These are phyloP conservation scores for Citrullus colocynthis DNA, from an alignment of 306 rosid genomes.

Conservation along the genomic window DNA sequence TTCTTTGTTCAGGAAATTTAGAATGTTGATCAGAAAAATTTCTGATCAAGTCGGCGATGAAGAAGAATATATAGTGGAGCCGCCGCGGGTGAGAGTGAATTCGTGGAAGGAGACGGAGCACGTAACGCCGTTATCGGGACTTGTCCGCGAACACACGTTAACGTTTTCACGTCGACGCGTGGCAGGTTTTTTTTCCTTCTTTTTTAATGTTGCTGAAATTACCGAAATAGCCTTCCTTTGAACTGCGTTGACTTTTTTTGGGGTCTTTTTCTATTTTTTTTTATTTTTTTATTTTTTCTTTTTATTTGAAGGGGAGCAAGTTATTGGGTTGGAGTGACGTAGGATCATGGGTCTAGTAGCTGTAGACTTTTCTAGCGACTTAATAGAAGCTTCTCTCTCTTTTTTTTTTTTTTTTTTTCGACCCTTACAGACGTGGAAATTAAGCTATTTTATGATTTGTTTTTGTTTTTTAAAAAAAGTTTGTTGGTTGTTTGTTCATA, in stretches of 20 bases:
- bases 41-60: background rate
- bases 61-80: background rate
- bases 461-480: background rate
- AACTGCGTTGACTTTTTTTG: background rate
- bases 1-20: background rate
- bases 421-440: background rate
- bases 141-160: background rate
- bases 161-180: background rate
- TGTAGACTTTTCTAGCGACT: background rate
- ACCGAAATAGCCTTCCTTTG: background rate
- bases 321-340: background rate
- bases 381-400: background rate
- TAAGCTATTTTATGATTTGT: background rate
- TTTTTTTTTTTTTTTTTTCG: background rate
- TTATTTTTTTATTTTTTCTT: too few relatives aligned
- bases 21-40: background rate
- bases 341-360: background rate
- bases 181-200: background rate
- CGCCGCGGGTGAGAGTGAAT: background rate
- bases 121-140: constrained; percentile 3
- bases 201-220: background rate
- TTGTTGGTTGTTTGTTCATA: background rate
- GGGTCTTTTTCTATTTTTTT: background rate
- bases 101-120: constrained; percentile 3
- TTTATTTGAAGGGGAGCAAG: background rate